Base-by-base conservation (phyloP, 257 asterid species). In the Cinchona pubescens region DNA sequence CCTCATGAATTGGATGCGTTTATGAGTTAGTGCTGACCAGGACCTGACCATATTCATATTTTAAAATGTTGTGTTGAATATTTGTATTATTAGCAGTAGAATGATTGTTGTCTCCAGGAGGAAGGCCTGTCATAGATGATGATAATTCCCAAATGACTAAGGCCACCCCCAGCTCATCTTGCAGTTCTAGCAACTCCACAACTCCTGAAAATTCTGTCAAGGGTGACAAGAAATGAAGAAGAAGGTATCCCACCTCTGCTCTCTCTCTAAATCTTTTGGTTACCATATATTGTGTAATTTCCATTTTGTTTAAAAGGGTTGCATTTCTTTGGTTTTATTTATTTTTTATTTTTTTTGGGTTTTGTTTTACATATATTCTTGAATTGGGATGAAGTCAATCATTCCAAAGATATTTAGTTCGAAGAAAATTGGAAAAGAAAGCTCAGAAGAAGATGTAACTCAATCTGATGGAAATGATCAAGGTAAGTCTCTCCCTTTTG, bases 371-470 rank as follows among this genome's bases (percentile, higher is more conserved):
- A n/a, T 53, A 2, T 53, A 2, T 43, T 27, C 27, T 45, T 69
- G 49, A n/a, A 27, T 2, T 76, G 80, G 75, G 59, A 69, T 71
- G 45, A 79, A 93, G 96, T 88, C 87, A 9, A 82, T 85, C 13
- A 82, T 91, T 55, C 91, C 98, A 56, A 91, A 82, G 89, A 81
- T 93, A 35, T 88, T 90, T 84, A 69, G 82, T 62, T 77, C 90
- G 49, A 93, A 85, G 77, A 82, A 67, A 82, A 63, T 77, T 70
- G 81, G 81, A 69, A 83, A 82, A 81, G 94, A 86, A 63, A 79
- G 46, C 76, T 87, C 88, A 72, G 90, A 87, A 53, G 96, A 88
- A 72, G 89, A 91, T 34, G 27, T 72, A 77, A 72, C 77, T 79
- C 85, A 81, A 77, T 51, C 85, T 53, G 89, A 81, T 48, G 87